Percentiles rank a stretch among this genome's conserved stretches.
Evolutionary conservation across 176 grass and related monocot genomes (phyloP).

Genomic region (Triticum dicoccoides): DNA sequence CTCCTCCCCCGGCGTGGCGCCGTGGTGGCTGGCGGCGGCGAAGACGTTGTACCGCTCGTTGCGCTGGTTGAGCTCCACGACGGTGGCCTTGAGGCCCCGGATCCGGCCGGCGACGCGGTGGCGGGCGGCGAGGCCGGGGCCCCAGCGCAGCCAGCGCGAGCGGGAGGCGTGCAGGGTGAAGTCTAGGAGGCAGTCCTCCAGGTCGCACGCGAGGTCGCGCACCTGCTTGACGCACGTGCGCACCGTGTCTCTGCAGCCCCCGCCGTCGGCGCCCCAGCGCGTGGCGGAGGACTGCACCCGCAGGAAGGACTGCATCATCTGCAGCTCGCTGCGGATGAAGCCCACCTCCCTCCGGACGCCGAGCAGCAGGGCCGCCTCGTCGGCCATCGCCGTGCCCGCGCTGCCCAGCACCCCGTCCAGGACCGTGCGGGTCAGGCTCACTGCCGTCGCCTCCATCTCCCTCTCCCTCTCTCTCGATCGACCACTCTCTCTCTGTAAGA

Average conservation of each 20-base stretch:
- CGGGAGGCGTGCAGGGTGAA: neutral
- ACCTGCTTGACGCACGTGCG: neutral
- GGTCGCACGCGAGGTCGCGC: neutral
- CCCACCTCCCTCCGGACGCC: neutral
- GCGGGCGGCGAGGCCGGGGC: neutral
- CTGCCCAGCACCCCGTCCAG: neutral
- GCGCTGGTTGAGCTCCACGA: neutral
- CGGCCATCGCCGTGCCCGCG: neutral
- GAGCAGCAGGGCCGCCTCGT: neutral
- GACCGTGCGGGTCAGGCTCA: neutral
- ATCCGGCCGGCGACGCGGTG: neutral
- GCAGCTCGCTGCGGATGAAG: neutral
- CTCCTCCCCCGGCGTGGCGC: neutral
- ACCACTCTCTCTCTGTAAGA: too few relatives aligned
- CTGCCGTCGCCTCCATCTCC: neutral
- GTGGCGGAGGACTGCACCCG: neutral
- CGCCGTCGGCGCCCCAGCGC: neutral
- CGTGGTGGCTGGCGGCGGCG: neutral
- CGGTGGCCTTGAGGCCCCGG: neutral
- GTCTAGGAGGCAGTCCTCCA: neutral
- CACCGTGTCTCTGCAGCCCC: neutral
- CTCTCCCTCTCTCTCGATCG: neutral
- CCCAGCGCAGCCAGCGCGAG: neutral
- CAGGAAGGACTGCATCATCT: neutral
- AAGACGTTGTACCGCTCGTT: conserved; percentile 1